phyloP scores from a whole-genome alignment of 495 filamentous ascomycete genomes.

The Trichoderma orchidacearum region DNA sequence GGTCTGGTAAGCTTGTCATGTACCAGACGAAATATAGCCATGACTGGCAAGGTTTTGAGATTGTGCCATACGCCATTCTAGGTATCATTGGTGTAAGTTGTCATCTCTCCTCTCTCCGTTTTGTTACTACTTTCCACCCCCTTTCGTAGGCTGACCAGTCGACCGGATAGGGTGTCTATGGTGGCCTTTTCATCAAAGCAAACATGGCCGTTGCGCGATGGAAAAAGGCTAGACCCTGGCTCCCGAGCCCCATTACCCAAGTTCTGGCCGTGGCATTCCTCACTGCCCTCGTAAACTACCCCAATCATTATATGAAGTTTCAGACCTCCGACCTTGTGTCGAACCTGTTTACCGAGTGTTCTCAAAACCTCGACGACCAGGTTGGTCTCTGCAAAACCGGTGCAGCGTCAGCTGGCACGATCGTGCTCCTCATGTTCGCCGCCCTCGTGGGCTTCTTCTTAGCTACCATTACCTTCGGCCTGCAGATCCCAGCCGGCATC shows the following conservation, averaged over 20 bases:
- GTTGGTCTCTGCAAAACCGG: constrained; percentile 81
- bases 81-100: constrained; percentile 58
- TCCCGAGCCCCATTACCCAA: constrained; percentile 58
- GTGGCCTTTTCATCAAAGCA: constrained; percentile 83
- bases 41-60: constrained; percentile 90
- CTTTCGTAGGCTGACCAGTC: neutral
- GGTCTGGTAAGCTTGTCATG: constrained; percentile 88
- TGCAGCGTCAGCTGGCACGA: constrained; percentile 51
- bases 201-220: constrained; percentile 81
- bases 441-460: constrained; percentile 73
- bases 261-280: constrained; percentile 60
- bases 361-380: constrained; percentile 59
- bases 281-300: constrained; percentile 85
- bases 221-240: constrained; percentile 50
- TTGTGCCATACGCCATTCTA: constrained; percentile 75
- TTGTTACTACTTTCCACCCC: neutral
- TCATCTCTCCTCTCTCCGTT: neutral
- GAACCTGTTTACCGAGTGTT: constrained; percentile 83
- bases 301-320: constrained; percentile 86
- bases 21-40: constrained; percentile 93
- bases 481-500: constrained; percentile 94
- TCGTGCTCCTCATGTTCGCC: constrained; percentile 67
- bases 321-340: constrained; percentile 88
- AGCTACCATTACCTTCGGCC: constrained; percentile 79
- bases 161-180: constrained; percentile 54